phyloP scores from a whole-genome alignment of 2,329 filamentous ascomycete genomes.

The Aureobasidium pullulans region DNA sequence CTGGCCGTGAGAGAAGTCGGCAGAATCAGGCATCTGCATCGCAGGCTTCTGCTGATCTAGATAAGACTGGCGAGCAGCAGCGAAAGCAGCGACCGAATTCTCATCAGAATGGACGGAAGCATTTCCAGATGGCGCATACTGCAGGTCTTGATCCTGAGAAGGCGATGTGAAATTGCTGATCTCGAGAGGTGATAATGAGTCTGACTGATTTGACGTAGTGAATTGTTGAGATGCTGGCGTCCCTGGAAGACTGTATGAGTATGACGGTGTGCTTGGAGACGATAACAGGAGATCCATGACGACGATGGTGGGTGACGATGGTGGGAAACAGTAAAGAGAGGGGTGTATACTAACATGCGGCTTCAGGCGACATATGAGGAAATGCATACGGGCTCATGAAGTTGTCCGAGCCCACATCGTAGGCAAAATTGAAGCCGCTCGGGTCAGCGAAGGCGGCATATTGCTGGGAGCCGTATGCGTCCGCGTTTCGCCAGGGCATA shows the following conservation, averaged over 20 bases:
- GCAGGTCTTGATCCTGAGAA: background rate
- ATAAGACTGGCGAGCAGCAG: background rate
- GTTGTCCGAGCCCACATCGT: conserved; percentile 8
- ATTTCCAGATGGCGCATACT: background rate
- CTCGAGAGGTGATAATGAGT: conserved; percentile 9
- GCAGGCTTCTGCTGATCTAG: background rate
- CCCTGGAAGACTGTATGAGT: conserved; percentile 14
- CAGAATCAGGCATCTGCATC: background rate
- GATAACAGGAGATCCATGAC: conserved; percentile 2
- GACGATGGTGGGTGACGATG: background rate
- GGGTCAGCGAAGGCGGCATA: conserved; percentile 10
- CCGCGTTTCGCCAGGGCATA: conserved; percentile 10
- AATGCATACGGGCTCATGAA: conserved; percentile 12
- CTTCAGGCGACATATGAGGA: conserved; percentile 13
- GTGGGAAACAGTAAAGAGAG: background rate
- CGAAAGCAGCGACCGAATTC: background rate
- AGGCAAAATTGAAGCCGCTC: conserved; percentile 8
- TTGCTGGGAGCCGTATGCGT: conserved; percentile 10
- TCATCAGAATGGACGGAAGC: background rate
- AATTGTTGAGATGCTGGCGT: conserved; percentile 11
- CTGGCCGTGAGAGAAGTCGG: background rate
- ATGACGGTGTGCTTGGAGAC: conserved; percentile 2
- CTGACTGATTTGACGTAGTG: conserved; percentile 1
- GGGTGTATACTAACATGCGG: conserved; percentile 11
- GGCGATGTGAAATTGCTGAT: conserved; percentile 8